A percentile compares a stretch with the other conserved stretches of the same genome.
phyloP scores from a whole-genome alignment of 176 grass and related monocot species.

The Cenchrus americanus region DNA sequence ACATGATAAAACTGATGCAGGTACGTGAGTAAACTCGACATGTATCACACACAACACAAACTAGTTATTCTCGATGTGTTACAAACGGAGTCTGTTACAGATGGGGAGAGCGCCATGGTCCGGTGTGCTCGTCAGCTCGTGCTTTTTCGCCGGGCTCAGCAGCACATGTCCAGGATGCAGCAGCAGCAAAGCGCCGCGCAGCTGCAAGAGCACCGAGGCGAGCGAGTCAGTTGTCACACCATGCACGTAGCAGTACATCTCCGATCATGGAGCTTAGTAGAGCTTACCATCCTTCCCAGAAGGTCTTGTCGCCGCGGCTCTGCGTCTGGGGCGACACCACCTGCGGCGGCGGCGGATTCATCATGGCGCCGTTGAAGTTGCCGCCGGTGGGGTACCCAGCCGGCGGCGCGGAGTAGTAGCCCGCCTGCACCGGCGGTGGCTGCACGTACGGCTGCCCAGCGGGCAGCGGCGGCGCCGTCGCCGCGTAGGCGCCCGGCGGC shows the following conservation, averaged over 20 bases:
- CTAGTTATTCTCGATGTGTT: neutral
- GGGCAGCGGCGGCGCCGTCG: conserved; percentile 21
- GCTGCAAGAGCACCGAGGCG: conserved; percentile 44
- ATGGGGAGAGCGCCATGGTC: neutral
- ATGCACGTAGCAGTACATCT: too few species aligned
- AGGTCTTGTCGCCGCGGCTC: conserved; percentile 66
- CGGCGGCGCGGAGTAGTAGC: conserved; percentile 42
- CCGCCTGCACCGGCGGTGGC: conserved; percentile 1
- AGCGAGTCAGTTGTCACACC: neutral
- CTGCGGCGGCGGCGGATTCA: conserved; percentile 42
- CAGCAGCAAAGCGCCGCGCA: conserved; percentile 64
- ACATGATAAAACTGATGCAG: conserved; percentile 1
- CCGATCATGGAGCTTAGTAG: too few species aligned
- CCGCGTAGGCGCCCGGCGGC: conserved; percentile 29
- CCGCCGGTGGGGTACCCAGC: conserved; percentile 47
- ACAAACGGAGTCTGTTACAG: conserved; percentile 3
- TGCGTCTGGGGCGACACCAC: conserved; percentile 31
- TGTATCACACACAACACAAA: neutral
- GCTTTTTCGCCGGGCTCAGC: conserved; percentile 8
- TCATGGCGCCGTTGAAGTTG: conserved; percentile 38
- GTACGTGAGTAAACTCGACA: neutral
- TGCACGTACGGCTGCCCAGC: conserved; percentile 33
- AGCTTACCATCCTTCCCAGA: conserved; percentile 74
- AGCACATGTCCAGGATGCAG: conserved; percentile 61
- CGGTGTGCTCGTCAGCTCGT: neutral